These are phyloP conservation scores for Lecanicillium sp. DNA, from an alignment of 2,329 filamentous ascomycete species.

Conservation along the genomic window DNA sequence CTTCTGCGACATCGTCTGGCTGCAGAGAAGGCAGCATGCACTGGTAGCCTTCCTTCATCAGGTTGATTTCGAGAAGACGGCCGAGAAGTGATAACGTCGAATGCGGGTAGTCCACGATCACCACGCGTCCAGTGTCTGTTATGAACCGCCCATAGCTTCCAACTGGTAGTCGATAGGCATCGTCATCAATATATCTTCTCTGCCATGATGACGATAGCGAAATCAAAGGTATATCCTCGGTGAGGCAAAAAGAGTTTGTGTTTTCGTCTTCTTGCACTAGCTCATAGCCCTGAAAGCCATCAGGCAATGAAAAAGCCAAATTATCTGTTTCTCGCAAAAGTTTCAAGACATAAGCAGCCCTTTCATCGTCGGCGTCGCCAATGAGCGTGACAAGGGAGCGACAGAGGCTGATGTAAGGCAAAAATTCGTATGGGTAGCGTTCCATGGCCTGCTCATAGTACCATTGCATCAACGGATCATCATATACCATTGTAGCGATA, in stretches of 20 bases:
- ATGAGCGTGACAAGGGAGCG: slow-evolving; percentile 47
- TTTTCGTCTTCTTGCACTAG: slow-evolving; percentile 82
- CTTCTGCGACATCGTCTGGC: slow-evolving; percentile 60
- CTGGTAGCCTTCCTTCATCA: slow-evolving; percentile 47
- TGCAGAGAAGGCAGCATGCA: slow-evolving; percentile 46
- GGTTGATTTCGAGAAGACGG: slow-evolving; percentile 62
- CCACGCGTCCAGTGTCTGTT: slow-evolving; percentile 67
- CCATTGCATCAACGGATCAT: slow-evolving; percentile 42
- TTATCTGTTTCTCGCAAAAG: slow-evolving; percentile 62
- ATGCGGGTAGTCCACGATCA: slow-evolving; percentile 71
- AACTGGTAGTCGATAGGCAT: slow-evolving; percentile 54
- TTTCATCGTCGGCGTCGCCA: slow-evolving; percentile 21
- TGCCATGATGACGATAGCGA: slow-evolving; percentile 36
- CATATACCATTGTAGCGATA: slow-evolving; percentile 24
- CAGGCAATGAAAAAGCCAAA: slow-evolving; percentile 71
- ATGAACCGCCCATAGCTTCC: slow-evolving; percentile 67
- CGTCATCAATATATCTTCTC: slow-evolving; percentile 34
- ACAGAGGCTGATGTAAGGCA: slow-evolving; percentile 68
- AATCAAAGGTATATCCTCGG: slow-evolving; percentile 57
- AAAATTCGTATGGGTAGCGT: slow-evolving; percentile 79
- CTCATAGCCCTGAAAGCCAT: slow-evolving; percentile 65
- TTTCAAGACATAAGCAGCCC: slow-evolving; percentile 47
- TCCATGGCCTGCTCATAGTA: slow-evolving; percentile 62
- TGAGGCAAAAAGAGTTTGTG: slow-evolving; percentile 66
- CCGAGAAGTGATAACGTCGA: slow-evolving; percentile 75